phyloP scores from a whole-genome alignment of 352 stramenopile genomes.

The Phytophthora agathidicida region DNA sequence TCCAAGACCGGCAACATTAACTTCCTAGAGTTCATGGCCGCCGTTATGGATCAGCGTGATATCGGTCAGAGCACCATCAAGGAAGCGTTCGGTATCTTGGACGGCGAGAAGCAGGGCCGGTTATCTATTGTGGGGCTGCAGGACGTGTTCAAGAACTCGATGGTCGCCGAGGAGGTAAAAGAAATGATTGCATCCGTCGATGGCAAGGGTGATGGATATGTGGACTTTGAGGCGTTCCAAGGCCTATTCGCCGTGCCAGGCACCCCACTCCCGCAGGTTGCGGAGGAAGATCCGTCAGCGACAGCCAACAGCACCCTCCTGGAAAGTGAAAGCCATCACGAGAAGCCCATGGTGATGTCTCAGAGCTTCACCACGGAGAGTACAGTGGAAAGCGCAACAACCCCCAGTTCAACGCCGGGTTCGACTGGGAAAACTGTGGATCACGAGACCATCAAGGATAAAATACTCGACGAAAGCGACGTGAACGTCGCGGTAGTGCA shows the following conservation, averaged over 20 bases:
- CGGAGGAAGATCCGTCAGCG: slow-evolving; percentile 39
- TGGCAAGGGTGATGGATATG: slow-evolving; percentile 74
- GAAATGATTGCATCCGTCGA: slow-evolving; percentile 92
- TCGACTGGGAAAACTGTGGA: slow-evolving; percentile 16
- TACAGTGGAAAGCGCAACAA: slow-evolving; percentile 25
- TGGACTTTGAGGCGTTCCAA: slow-evolving; percentile 93
- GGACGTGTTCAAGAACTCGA: slow-evolving; percentile 89
- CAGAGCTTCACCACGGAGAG: slow-evolving; percentile 29
- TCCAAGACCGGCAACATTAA: slow-evolving; percentile 89
- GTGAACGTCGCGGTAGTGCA: slow-evolving; percentile 21
- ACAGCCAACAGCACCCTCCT: slow-evolving; percentile 5
- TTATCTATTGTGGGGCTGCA: slow-evolving; percentile 91
- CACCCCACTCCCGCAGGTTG: slow-evolving; percentile 41
- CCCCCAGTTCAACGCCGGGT: slow-evolving; percentile 15
- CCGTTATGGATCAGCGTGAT: slow-evolving; percentile 91
- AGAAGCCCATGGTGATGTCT: slow-evolving; percentile 29
- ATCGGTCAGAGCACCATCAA: slow-evolving; percentile 92
- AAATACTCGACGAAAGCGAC: slow-evolving; percentile 13
- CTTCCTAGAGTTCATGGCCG: slow-evolving; percentile 96
- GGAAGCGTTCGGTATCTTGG: slow-evolving; percentile 90
- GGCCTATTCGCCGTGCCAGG: slow-evolving; percentile 56
- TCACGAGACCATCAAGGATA: slow-evolving; percentile 15
- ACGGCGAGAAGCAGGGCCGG: slow-evolving; percentile 90
- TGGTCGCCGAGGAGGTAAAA: slow-evolving; percentile 86
- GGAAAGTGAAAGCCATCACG: slow-evolving; percentile 24